Evolutionary conservation across 768 basidiomycete genomes (phyloP).

Genomic region (Ramaria rubella): DNA sequence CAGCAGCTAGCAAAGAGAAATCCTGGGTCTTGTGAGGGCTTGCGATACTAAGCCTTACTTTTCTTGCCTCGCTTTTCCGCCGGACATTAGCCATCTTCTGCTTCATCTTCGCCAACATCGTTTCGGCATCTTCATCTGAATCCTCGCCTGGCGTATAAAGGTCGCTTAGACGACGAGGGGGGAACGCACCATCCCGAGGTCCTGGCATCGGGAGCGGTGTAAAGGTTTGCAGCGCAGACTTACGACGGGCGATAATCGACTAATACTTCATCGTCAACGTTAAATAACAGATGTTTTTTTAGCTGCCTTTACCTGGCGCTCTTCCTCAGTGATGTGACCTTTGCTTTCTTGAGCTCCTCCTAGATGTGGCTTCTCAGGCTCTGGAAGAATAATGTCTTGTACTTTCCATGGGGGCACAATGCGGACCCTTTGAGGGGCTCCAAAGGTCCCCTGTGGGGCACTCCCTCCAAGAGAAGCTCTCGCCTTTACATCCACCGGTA

Average conservation of each 20-base stretch:
- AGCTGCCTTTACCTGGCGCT: slow-evolving; percentile 12
- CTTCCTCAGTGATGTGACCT: slow-evolving; percentile 15
- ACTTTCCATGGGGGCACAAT: slow-evolving; percentile 1
- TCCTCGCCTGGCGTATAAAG: slow-evolving; percentile 5
- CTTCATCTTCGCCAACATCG: slow-evolving; percentile 42
- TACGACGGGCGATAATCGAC: slow-evolving; percentile 58
- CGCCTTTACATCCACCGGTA: slow-evolving; percentile 10
- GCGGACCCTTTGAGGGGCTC: slow-evolving; percentile 2
- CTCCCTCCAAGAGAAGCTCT: slow-evolving; percentile 11
- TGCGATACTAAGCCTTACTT: slow-evolving; percentile 9
- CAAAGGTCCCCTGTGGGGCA: neutral
- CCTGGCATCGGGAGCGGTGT: slow-evolving; percentile 32
- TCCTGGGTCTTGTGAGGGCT: slow-evolving; percentile 1
- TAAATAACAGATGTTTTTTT: neutral
- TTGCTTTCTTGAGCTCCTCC: slow-evolving; percentile 41
- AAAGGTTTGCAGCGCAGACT: slow-evolving; percentile 47
- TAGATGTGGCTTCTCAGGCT: slow-evolving; percentile 22
- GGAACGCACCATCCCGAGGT: slow-evolving; percentile 17
- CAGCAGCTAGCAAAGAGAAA: slow-evolving; percentile 2
- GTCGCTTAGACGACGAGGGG: slow-evolving; percentile 9
- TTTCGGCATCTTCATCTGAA: slow-evolving; percentile 9
- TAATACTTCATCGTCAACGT: slow-evolving; percentile 14
- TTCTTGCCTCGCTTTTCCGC: slow-evolving; percentile 28
- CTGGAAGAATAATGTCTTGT: slow-evolving; percentile 6
- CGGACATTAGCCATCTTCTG: slow-evolving; percentile 42